Conservation (phyloP, 176 grass and related monocot genomes). For the Bonia amplexicaulis region DNA sequence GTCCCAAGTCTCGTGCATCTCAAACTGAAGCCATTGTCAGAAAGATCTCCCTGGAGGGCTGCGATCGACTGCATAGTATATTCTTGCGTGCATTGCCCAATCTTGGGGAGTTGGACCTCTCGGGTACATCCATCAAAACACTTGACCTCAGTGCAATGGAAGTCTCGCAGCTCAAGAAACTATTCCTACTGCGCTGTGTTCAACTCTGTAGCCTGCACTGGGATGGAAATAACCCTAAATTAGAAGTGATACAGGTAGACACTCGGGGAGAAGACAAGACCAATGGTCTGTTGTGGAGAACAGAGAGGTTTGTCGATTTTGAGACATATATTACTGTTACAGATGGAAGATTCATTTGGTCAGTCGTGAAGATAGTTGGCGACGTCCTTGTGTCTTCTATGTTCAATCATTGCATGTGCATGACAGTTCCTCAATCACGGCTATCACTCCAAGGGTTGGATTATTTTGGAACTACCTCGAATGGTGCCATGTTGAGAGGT, state of each 20-base stretch:
- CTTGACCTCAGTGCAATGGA: not conserved
- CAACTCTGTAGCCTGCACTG: not conserved
- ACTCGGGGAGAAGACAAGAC: not conserved
- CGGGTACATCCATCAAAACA: too few relatives aligned
- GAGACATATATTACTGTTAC: not conserved
- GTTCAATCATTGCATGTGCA: not conserved
- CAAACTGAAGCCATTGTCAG: not conserved
- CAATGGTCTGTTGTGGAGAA: too few relatives aligned
- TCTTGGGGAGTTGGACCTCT: not conserved
- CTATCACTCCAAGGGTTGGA: too few relatives aligned
- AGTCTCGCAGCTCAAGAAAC: not conserved
- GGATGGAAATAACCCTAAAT: accelerated
- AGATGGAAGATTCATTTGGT: conserved; percentile 4
- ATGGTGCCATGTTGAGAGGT: not conserved
- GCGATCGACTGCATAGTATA: not conserved
- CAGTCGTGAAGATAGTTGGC: not conserved
- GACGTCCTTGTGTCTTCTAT: too few relatives aligned
- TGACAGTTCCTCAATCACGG: not conserved
- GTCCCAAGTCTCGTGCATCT: not conserved
- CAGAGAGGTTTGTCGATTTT: too few relatives aligned
- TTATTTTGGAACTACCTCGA: too few relatives aligned
- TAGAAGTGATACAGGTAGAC: not conserved
- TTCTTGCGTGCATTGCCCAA: not conserved
- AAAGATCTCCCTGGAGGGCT: not conserved
- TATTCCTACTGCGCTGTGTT: not conserved